Evolutionary conservation across 2,329 filamentous ascomycete genomes (phyloP).

Genomic region (Penicillium verrucosum): DNA sequence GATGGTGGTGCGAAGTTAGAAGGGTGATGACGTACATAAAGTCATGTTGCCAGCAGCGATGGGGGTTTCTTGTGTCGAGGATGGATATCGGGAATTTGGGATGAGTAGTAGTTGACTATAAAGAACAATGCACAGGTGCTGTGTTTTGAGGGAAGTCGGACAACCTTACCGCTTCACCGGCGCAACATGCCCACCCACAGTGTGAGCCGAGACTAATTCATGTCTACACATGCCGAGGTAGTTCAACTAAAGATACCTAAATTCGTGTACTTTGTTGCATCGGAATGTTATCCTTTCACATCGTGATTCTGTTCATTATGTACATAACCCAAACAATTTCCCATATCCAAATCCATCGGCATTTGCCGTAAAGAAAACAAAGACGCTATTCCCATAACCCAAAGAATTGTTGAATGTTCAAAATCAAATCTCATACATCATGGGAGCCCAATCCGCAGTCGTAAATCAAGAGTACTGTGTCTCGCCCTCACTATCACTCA

Average conservation of each 20-base stretch:
- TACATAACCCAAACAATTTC: slow-evolving; percentile 8
- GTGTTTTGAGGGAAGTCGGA: too few relatives aligned
- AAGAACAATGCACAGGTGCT: background rate
- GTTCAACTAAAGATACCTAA: background rate
- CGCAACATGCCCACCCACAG: too few relatives aligned
- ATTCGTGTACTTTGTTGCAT: background rate
- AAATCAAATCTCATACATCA: background rate
- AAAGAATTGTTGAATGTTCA: background rate
- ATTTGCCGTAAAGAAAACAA: background rate
- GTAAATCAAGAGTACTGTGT: slow-evolving; percentile 27
- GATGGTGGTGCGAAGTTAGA: background rate
- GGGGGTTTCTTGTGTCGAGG: background rate
- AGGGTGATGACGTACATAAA: background rate
- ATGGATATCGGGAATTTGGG: background rate
- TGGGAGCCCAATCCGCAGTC: too few relatives aligned
- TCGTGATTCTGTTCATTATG: slow-evolving; percentile 10
- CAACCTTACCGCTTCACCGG: background rate
- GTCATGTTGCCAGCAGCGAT: background rate
- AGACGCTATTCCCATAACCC: slow-evolving; percentile 4
- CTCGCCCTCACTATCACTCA: slow-evolving; percentile 53
- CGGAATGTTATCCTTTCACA: background rate
- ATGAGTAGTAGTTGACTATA: background rate
- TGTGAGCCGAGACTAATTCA: too few relatives aligned
- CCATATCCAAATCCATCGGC: slow-evolving; percentile 5
- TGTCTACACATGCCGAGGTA: background rate